Evolutionary conservation across 139 green algal species (phyloP), one percentile per base, ranked within the genome.

Genomic region (Pleodorina starrii): DNA sequence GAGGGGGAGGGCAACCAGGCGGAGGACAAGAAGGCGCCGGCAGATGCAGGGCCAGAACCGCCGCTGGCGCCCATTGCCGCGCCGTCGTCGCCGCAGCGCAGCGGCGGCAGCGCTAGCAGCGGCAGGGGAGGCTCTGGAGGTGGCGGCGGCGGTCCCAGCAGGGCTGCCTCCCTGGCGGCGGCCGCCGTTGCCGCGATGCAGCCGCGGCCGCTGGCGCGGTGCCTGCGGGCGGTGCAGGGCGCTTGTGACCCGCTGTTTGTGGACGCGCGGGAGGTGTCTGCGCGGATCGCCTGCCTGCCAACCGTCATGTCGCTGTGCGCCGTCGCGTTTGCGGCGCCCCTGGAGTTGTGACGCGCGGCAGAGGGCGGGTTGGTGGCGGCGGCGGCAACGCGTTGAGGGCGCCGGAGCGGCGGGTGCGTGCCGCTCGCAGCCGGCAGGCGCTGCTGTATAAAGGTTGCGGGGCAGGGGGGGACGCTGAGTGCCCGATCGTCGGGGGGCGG

Each of bases 221-320:
- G 69, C 48, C 69, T 89, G 36, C 21, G 36, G 35, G 48, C 38
- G 48, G 84, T 89, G 46, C 84, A 89, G 69, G 71, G 69, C 69
- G 68, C 84, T 16, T 89, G 84, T 73, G 84, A 89, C 43, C 84
- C 84, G 69, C 84, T 89, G 48, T 82, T 82, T 2, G 66, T 63
- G 40, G 84, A 81, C 48, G 44, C 84, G 69, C 69, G 69, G 23
- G 84, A 89, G 69, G 84, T 89, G 6, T 82, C 84, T 38, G 69
- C n/a, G 50, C 69, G 84, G 46, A 89, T 89, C 27, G 84, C 84
- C 14, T 60, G 14, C 44, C 50, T 89, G 68, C 84, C 68, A 23
- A 11, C 36, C 23, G 84, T 89, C 69, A 89, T 89, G 84, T 83
- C 84, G 25, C 42, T 89, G 48, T 89, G 84, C 69, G 84, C 84